Evolutionary conservation across 2,329 filamentous ascomycete species (phyloP).

Genomic region (Zymoseptoria passerinii): DNA sequence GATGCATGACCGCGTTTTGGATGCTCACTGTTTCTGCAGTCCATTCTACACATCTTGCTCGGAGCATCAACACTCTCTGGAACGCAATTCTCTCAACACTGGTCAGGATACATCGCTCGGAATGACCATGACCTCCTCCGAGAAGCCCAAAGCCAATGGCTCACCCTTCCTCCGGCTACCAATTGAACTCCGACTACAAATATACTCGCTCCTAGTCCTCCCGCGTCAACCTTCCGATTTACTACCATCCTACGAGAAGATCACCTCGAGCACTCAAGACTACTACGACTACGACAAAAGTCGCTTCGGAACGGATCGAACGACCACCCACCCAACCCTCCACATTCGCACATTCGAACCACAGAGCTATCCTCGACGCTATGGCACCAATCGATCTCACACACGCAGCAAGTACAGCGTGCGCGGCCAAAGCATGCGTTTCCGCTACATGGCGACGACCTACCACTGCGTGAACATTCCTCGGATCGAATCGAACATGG

Average conservation of each 20-base stretch:
- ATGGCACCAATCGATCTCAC: conserved; percentile 18
- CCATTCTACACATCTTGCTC: conserved; percentile 20
- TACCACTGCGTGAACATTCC: conserved; percentile 44
- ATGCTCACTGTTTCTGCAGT: conserved; percentile 6
- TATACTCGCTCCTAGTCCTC: conserved; percentile 39
- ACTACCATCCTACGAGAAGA: conserved; percentile 25
- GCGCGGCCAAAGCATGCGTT: conserved; percentile 36
- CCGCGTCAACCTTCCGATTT: conserved; percentile 23
- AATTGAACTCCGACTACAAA: conserved; percentile 39
- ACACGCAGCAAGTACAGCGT: conserved; percentile 34
- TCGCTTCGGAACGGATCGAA: conserved; percentile 10
- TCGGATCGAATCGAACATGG: conserved; percentile 27
- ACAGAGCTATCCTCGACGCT: conserved; percentile 20
- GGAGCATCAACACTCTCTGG: conserved; percentile 14
- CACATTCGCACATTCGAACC: conserved; percentile 40
- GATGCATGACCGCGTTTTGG: background rate
- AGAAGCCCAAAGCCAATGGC: conserved; percentile 1
- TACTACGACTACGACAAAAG: conserved; percentile 35
- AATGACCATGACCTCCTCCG: conserved; percentile 4
- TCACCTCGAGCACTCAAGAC: conserved; percentile 31
- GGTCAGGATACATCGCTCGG: conserved; percentile 9
- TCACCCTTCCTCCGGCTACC: conserved; percentile 37
- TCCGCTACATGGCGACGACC: conserved; percentile 43
- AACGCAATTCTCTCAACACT: conserved; percentile 4
- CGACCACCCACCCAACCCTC: conserved; percentile 25